phyloP scores from a whole-genome alignment of 345 rosid species.

The Arabidopsis arenosa region DNA sequence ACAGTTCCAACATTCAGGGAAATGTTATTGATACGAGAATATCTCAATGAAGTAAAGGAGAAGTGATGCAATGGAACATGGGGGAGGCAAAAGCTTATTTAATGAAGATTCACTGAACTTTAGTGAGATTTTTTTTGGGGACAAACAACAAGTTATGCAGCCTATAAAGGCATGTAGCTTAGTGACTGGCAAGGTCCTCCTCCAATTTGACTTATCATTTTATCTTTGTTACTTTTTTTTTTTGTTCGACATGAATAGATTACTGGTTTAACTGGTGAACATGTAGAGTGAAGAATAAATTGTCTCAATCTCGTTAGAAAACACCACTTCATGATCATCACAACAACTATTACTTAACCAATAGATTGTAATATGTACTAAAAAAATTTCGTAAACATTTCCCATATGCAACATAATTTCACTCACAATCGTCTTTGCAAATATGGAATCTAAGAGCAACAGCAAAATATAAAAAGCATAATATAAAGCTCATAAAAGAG shows the following conservation, averaged over 20 bases:
- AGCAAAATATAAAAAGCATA: not conserved
- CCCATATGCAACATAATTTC: not conserved
- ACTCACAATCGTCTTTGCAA: not conserved
- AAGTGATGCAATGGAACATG: slow-evolving; percentile 9
- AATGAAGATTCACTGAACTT: slow-evolving; percentile 5
- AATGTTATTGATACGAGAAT: slow-evolving; percentile 13
- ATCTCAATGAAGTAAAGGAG: slow-evolving; percentile 22
- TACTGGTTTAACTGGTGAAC: not conserved
- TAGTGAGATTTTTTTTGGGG: not conserved
- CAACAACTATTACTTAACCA: too few relatives aligned
- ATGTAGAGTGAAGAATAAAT: not conserved
- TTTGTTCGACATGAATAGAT: not conserved
- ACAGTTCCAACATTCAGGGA: slow-evolving; percentile 13
- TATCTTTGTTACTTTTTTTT: not conserved
- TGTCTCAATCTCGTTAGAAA: not conserved
- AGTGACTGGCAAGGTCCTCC: slow-evolving; percentile 10
- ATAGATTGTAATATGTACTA: not conserved
- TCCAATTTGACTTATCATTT: not conserved
- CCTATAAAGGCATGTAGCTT: slow-evolving; percentile 21
- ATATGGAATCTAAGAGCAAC: slow-evolving; percentile 5
- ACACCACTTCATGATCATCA: not conserved
- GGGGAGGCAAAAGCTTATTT: slow-evolving; percentile 20
- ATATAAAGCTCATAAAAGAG: not conserved
- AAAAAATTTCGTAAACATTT: not conserved
- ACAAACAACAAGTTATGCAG: slow-evolving; percentile 30